A percentile compares a stretch with the other conserved stretches of the same genome.
Conservation (phyloP, 768 basidiomycete species). For the Boletus subcaerulescens region DNA sequence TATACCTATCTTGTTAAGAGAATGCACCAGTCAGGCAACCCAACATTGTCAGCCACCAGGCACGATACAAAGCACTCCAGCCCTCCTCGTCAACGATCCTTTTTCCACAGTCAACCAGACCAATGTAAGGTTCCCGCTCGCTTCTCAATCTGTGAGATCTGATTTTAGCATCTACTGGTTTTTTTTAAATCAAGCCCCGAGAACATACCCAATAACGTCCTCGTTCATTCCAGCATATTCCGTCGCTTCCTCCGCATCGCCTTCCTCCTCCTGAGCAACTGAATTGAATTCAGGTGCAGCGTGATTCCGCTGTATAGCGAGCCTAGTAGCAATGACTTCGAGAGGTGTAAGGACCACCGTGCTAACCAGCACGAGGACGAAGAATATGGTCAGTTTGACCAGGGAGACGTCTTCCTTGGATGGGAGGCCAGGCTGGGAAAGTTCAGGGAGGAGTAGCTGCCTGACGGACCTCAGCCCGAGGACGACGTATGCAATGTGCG, state of each 20-base stretch:
- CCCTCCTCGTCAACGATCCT: slow-evolving; percentile 81
- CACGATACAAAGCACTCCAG: slow-evolving; percentile 67
- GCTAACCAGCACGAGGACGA: slow-evolving; percentile 53
- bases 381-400: slow-evolving; percentile 52
- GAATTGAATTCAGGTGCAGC: slow-evolving; percentile 72
- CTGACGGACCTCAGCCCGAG: slow-evolving; percentile 42
- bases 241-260: slow-evolving; percentile 53
- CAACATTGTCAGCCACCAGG: slow-evolving; percentile 81
- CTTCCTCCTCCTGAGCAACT: slow-evolving; percentile 69
- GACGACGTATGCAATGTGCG: slow-evolving; percentile 45
- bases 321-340: slow-evolving; percentile 74
- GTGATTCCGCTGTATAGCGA: slow-evolving; percentile 85
- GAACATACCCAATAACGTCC: slow-evolving; percentile 77
- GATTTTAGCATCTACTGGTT: background rate
- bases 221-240: slow-evolving; percentile 72
- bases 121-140: slow-evolving; percentile 76
- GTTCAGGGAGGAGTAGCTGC: slow-evolving; percentile 58
- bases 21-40: slow-evolving; percentile 55
- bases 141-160: slow-evolving; percentile 52
- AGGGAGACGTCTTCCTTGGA: slow-evolving; percentile 43
- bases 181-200: background rate
- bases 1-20: slow-evolving; percentile 20
- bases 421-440: slow-evolving; percentile 34
- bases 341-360: slow-evolving; percentile 65
- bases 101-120: slow-evolving; percentile 72